Base-by-base conservation (phyloP, 2,329 filamentous ascomycete genomes). In the Epichloe baconii region DNA sequence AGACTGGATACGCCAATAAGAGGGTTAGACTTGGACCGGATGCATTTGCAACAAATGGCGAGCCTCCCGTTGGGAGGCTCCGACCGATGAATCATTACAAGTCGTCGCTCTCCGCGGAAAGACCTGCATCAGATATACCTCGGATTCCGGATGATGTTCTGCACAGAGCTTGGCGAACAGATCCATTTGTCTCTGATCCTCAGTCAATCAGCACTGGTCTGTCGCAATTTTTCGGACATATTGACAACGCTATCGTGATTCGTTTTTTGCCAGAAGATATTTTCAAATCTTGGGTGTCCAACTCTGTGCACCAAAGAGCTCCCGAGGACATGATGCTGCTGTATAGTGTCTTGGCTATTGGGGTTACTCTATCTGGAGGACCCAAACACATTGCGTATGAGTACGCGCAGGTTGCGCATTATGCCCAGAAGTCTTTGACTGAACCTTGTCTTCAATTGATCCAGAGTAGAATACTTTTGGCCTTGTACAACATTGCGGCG, bases 391-490 rank as follows among this genome's bases (percentile, higher is more conserved):
- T 68, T 40, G 68, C 68, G 6, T 63, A 59, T 46, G 66, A 71
- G 50, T 71, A 71, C 47, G 68, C 69, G 3, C 68, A 71, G 38
- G 76, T 83, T 47, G 80, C 81, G 4, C 71, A 76, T 46, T 78
- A 78, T 58, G 81, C 79, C 4, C 67, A 71, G 47, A 67, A 62
- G 47, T 62, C 58, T 44, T 56, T 59, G 6, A 55, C 52, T 2
- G 47, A 52, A 11, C 59, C 57, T 51, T 64, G 64, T 36, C 64
- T 88, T 47, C 80, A 86, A 56, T 68, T 87, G 44, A 79, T 82
- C 12, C 85, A 88, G 61, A 77, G 76, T 45, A 76, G 81, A 50
- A 68, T 88, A n/a, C 70, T 87, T 15, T 71, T 88, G 40, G 76
- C 79, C 19, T 66, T 86, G 6, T 86, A 83, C 65, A 79, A 82